Base-by-base conservation (phyloP, 2,329 filamentous ascomycete genomes). In the Fusarium nurragi region DNA sequence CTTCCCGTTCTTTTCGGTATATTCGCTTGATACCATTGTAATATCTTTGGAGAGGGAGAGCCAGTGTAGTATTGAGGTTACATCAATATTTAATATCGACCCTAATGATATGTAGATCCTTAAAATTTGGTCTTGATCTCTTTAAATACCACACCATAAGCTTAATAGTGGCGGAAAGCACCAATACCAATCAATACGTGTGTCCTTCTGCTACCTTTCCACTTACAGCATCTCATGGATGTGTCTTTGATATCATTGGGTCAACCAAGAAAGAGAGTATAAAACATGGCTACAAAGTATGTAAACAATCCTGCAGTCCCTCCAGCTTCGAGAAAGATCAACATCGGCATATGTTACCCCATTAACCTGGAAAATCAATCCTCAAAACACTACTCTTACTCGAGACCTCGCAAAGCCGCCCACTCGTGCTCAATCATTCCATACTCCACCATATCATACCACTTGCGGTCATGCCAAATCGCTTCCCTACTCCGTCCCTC, bases 401-500 rank as follows among this genome's bases (percentile, higher is more conserved):
- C 32, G 40, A 67, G 19, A 11, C 57, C 54, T 32, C 69, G 53
- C 5, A 70, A 14, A 6, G 30, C 61, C 46, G 67, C 59, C 79
- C 78, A 80, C 44, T 81, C 79, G 2, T 67, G 40, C 48, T 79
- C 77, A 34, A 81, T 43, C 68, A 81, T 81, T 0, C 70, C 74
- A 41, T 77, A 71, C 5, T 71, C 55, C 4, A 80, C 51, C 5
- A 64, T 26, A 52, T 79, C 75, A 40, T 71, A 69, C 76, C 75
- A 84, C 28, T 74, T 68, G 2, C 82, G 76, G 60, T 83, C 76
- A 65, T 77, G 73, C 74, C 77, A 83, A 8, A 80, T 56, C 2
- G 71, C 68, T 68, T 84, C 77, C 47, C 81, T 73, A 52, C 70
- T 73, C 5, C 77, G 65, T 0, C 81, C 80, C 60, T 84, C 82